Base-by-base conservation (phyloP, 495 filamentous ascomycete genomes). In the Hypoxylon lenormandii region DNA sequence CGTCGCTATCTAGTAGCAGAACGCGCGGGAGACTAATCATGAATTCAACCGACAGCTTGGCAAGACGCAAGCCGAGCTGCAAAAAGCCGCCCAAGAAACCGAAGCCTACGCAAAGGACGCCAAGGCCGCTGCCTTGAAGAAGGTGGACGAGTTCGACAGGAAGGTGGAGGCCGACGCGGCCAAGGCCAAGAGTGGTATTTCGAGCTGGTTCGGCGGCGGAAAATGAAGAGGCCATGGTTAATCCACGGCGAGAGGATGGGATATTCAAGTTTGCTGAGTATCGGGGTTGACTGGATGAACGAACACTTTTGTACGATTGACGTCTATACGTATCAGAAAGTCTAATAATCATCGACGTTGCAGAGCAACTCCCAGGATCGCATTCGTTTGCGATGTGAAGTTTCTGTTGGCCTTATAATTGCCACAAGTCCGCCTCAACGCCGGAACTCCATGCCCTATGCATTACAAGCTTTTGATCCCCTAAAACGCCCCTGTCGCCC, bases 181-280 rank as follows among this genome's bases (percentile, higher is more conserved):
- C 5, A 90, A 94, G 77, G 89, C 92, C 8, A 96, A 96, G 87
- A 85, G 88, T 53, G 86, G 86, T 16, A 78, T 95, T 60, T 89
- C 88, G 23, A 86, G 89, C 54, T 97, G 92, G 93, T 94, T 96
- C 66, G 88, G 91, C 33, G 87, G 86, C 76, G 85, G 88, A 76
- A 91, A 87, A 73, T 82, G 68, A 75, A 52, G 5, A 5, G 4
- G 16, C 0, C 16, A 3, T 3, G 37, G 4, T 37, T 30, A n/a
- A 15, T 42, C 7, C n/a, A 23, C 51, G 22, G 23, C 22, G 13
- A 16, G 47, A 51, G 19, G 23, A n/a, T 15, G 47, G n/a, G 16
- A 13, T 4, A 49, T 51, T n/a, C 5, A 28, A 36, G 15, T 4
- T 18, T 18, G 10, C 45, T 12, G n/a, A 15, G 19, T 21, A 7